These are phyloP conservation scores for Colletotrichum cuscutae DNA, from an alignment of 2,329 filamentous ascomycete genomes.

Conservation along the genomic window DNA sequence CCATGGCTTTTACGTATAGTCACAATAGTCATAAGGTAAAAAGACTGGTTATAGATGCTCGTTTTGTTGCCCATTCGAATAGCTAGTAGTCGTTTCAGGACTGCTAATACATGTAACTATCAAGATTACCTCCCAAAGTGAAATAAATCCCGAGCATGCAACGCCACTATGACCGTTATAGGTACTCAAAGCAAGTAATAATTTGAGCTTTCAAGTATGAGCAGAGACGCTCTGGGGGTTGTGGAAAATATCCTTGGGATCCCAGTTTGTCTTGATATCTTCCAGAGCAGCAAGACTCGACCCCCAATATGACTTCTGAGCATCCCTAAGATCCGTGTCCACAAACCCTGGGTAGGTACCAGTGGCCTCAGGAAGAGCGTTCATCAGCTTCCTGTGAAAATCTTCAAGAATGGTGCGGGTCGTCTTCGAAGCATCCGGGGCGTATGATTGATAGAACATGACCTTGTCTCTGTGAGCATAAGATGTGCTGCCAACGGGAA, in stretches of 20 bases:
- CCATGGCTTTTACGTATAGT: too few species aligned
- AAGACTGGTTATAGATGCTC: too few species aligned
- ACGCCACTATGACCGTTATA: too few species aligned
- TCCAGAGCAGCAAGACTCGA: constrained; percentile 57
- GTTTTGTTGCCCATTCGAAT: too few species aligned
- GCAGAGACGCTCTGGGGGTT: constrained; percentile 64
- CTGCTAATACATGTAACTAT: too few species aligned
- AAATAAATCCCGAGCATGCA: too few species aligned
- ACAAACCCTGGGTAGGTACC: constrained; percentile 73
- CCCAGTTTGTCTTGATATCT: constrained; percentile 60
- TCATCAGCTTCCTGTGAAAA: constrained; percentile 1
- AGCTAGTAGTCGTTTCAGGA: too few species aligned
- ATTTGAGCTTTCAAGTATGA: neutral
- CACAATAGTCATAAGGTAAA: too few species aligned
- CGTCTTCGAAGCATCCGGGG: constrained; percentile 51
- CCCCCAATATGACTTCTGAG: constrained; percentile 65
- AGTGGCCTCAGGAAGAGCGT: neutral
- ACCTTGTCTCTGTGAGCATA: constrained; percentile 66
- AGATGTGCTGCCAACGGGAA: constrained; percentile 60
- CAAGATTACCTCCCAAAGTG: too few species aligned
- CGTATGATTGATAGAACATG: constrained; percentile 66
- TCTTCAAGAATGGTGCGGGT: constrained; percentile 33
- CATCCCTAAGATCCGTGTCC: constrained; percentile 55
- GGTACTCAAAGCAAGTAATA: too few species aligned
- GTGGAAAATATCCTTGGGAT: constrained; percentile 64